Conservation (phyloP, 2,329 filamentous ascomycete species). For the Mollisiaceae sp. region DNA sequence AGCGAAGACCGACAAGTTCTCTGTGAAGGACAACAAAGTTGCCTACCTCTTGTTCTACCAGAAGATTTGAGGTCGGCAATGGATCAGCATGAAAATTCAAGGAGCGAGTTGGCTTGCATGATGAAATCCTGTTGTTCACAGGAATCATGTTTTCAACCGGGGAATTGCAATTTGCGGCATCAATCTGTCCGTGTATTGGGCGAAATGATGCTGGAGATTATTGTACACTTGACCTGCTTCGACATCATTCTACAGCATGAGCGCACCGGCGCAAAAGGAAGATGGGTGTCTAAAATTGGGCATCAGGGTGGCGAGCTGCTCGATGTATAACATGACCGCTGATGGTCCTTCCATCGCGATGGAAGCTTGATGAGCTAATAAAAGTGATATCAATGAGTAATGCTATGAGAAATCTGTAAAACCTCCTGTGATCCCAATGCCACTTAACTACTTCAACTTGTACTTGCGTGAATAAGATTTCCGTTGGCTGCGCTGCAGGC, state of each 20-base stretch:
- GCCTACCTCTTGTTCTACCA: slow-evolving; percentile 97
- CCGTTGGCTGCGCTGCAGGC: no score
- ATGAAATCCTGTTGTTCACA: background rate
- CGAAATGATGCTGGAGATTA: background rate
- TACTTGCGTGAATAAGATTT: background rate
- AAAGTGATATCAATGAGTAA: slow-evolving; percentile 23
- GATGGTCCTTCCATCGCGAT: slow-evolving; percentile 21
- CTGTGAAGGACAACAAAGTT: slow-evolving; percentile 90
- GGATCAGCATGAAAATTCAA: background rate
- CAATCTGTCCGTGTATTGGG: background rate
- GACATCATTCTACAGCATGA: slow-evolving; percentile 29
- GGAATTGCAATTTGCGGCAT: slow-evolving; percentile 6
- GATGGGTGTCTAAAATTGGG: slow-evolving; percentile 31
- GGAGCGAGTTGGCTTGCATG: slow-evolving; percentile 1
- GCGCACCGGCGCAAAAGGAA: slow-evolving; percentile 28
- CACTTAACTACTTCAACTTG: background rate
- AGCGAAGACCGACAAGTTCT: slow-evolving; percentile 61
- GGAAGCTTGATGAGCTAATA: slow-evolving; percentile 26
- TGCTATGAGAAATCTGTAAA: background rate
- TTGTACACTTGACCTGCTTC: slow-evolving; percentile 20
- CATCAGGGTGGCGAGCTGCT: slow-evolving; percentile 28
- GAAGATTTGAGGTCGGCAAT: slow-evolving; percentile 40
- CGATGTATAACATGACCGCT: slow-evolving; percentile 34
- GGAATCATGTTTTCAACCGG: background rate
- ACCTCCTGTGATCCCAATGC: no score